These are phyloP conservation scores for Cystofilobasidium macerans DNA, from an alignment of 768 basidiomycete species.

Conservation along the genomic window DNA sequence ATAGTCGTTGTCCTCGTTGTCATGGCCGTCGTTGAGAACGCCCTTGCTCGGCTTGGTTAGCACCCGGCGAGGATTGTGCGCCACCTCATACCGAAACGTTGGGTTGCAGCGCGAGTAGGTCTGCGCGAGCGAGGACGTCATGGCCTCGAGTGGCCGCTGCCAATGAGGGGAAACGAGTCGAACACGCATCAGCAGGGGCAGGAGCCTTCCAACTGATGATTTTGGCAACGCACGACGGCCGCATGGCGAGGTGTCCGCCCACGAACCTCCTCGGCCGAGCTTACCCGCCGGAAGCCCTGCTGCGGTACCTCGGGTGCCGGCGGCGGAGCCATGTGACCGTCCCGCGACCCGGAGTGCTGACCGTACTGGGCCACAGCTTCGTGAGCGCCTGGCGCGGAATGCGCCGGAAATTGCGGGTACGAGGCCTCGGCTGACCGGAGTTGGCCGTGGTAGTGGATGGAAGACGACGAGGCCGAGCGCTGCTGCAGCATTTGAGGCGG, in stretches of 20 bases:
- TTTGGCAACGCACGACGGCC: neutral
- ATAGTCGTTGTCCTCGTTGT: slow-evolving; percentile 98
- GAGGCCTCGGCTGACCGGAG: neutral
- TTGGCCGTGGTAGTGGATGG: neutral
- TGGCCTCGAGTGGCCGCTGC: slow-evolving; percentile 49
- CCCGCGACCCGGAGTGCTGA: slow-evolving; percentile 5
- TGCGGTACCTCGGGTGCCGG: slow-evolving; percentile 4
- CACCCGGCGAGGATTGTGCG: slow-evolving; percentile 89
- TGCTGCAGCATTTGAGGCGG: neutral
- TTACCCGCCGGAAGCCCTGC: slow-evolving; percentile 16
- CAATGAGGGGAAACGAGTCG: neutral
- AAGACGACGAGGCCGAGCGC: neutral
- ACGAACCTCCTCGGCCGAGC: neutral
- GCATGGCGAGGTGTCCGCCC: neutral
- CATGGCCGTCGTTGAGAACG: slow-evolving; percentile 87
- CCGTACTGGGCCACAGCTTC: neutral
- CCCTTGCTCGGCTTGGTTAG: slow-evolving; percentile 97
- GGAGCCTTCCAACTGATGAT: too few relatives aligned
- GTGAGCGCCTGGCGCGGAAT: neutral
- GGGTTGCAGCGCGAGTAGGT: slow-evolving; percentile 94
- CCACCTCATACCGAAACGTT: slow-evolving; percentile 82
- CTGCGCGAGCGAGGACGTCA: slow-evolving; percentile 77
- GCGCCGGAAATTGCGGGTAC: neutral
- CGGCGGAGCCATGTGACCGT: neutral
- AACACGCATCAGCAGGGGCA: neutral